Conservation (phyloP, 148 eudicot genomes). For the Rhododendron mucronatum region DNA sequence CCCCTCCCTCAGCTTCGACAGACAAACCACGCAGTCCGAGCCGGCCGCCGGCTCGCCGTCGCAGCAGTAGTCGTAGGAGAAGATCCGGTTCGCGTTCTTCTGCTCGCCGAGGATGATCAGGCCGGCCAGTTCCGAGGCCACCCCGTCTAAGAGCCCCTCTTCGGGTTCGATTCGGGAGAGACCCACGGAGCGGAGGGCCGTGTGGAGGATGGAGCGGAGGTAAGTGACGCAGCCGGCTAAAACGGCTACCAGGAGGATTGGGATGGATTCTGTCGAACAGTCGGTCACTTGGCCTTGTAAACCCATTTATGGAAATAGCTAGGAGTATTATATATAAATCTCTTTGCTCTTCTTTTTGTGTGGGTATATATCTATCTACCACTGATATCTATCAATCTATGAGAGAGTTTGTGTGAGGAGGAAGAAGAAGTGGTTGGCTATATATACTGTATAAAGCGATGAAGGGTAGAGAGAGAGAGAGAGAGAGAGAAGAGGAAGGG, state of each 20-base stretch:
- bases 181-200: conserved; percentile 16
- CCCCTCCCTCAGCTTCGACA: conserved; percentile 38
- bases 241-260: conserved; percentile 38
- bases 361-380: no score
- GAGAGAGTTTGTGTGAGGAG: neutral
- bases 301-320: conserved; percentile 37
- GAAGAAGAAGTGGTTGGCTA: neutral
- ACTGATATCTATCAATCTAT: no score
- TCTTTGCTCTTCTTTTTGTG: neutral
- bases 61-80: conserved; percentile 22
- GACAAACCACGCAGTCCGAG: conserved; percentile 54
- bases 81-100: conserved; percentile 32
- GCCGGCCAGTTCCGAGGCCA: conserved; percentile 36
- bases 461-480: neutral
- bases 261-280: conserved; percentile 60
- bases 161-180: conserved; percentile 10
- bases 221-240: conserved; percentile 38
- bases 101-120: conserved; percentile 46
- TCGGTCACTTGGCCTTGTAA: conserved; percentile 65
- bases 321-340: neutral
- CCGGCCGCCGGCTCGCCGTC: neutral
- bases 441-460: neutral
- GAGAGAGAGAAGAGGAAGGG: neutral
- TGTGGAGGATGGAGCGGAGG: conserved; percentile 40
- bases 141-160: conserved; percentile 5